These are phyloP conservation scores for Thuja plicata DNA, from an alignment of 83 land plant genomes.

Conservation along the genomic window DNA sequence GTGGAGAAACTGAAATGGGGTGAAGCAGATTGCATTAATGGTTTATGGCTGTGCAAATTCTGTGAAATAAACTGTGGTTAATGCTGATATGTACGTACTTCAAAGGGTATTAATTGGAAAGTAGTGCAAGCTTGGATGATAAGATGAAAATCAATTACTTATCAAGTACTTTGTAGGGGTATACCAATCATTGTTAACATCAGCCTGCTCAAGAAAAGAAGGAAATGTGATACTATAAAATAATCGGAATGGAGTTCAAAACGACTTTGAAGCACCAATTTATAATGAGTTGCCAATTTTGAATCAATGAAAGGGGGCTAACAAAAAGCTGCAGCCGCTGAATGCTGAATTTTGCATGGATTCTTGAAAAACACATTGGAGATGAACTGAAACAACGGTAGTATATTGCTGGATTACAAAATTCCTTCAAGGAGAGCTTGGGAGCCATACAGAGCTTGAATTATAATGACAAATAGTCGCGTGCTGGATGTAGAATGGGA, in stretches of 20 bases:
- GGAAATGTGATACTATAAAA: neutral
- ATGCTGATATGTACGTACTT: neutral
- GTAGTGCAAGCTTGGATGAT: neutral
- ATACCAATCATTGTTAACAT: neutral
- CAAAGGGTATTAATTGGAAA: neutral
- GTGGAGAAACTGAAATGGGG: neutral
- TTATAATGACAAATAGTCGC: neutral
- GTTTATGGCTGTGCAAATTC: neutral
- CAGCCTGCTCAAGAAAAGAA: neutral
- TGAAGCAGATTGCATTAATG: neutral
- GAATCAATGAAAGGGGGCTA: neutral
- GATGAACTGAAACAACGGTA: neutral
- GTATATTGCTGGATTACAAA: neutral
- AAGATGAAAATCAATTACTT: neutral
- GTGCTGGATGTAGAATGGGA: neutral
- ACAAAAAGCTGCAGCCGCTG: neutral
- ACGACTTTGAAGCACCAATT: neutral
- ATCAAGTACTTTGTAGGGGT: neutral
- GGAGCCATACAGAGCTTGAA: neutral
- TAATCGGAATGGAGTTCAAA: too few species aligned
- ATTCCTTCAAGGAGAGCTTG: neutral
- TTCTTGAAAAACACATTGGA: neutral
- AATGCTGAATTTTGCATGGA: neutral
- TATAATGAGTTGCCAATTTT: neutral
- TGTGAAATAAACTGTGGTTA: neutral